These are phyloP conservation scores for Thelonectria olida DNA, from an alignment of 2,329 filamentous ascomycete genomes.

Conservation along the genomic window DNA sequence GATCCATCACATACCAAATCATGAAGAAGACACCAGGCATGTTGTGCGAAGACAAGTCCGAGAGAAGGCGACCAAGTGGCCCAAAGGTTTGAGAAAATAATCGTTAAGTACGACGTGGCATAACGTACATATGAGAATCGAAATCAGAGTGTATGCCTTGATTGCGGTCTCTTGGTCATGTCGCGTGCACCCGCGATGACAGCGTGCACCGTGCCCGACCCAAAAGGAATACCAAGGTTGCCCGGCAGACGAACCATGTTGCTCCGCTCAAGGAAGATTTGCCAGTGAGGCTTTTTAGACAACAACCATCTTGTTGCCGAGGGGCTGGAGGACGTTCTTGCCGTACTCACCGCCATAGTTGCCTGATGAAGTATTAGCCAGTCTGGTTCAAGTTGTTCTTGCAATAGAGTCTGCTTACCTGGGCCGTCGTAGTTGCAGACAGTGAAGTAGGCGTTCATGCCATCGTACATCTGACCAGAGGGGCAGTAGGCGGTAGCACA, in stretches of 20 bases:
- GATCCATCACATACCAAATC: conserved; percentile 35
- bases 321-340: conserved; percentile 57
- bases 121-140: conserved; percentile 49
- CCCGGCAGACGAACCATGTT: conserved; percentile 16
- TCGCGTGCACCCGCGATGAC: conserved; percentile 24
- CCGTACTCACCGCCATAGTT: conserved; percentile 63
- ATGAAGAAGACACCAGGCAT: conserved; percentile 36
- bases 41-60: conserved; percentile 28
- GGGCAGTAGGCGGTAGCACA: conserved; percentile 77
- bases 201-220: conserved; percentile 25
- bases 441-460: conserved; percentile 73
- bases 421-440: conserved; percentile 85
- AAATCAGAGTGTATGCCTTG: conserved; percentile 37
- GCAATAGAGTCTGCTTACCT: conserved; percentile 61
- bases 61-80: conserved; percentile 33
- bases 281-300: conserved; percentile 36
- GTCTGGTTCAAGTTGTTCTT: too few species aligned
- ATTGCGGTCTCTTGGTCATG: conserved; percentile 26
- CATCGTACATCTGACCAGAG: conserved; percentile 55
- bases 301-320: conserved; percentile 34
- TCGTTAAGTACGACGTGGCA: conserved; percentile 45
- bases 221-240: conserved; percentile 20
- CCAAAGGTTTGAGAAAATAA: conserved; percentile 40
- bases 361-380: conserved; percentile 46
- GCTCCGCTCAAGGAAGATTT: conserved; percentile 21